Base-by-base conservation (phyloP, 495 filamentous ascomycete species). In the Xylaria nigripes region DNA sequence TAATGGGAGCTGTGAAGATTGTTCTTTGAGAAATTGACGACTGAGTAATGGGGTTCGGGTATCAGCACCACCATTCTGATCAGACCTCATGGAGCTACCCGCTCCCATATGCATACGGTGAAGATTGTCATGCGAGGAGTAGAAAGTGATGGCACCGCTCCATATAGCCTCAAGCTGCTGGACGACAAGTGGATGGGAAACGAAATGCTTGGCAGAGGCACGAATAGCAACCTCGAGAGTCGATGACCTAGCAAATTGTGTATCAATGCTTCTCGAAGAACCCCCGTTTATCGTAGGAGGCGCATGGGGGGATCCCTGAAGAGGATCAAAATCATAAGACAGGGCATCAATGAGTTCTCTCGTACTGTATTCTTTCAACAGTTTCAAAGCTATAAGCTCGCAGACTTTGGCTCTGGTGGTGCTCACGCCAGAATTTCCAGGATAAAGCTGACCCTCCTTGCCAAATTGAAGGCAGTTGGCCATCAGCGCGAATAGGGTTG, bases 121-220 rank as follows among this genome's bases (percentile, higher is more conserved):
- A 6, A 94, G 72, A 53, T 80, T 86, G 65, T 95, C 90, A 16
- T 89, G 86, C 15, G 83, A 80, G 5, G 87, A 91, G 69, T 95
- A 85, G 63, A 96, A 95, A 41, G 92, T 89, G 49, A 96, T 88
- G 7, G 86, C 91, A 3, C 91, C 91, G 21, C 89, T 90, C 91
- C 91, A 96, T 43, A 96, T 94, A 43, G 91, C 90, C 67, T 95
- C 89, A 16, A 96, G 77, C 65, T 96, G 91, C 68, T 93, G 87
- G 5, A 95, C 84, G 2, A 95, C 89, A 3, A 94, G 75, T 1
- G 90, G 90, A 62, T 96, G 90, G 7, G 91, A 83, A 8, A 96
- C 70, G 56, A 96, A 95, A 45, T 86, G 81, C 69, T 96, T 96
- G 6, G 91, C 85, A 59, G 92, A 78, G 12, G 90, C 88, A 52